Evolutionary conservation across 1,139 yeast genomes (phyloP).

Genomic region (Ogataea hybrid): DNA sequence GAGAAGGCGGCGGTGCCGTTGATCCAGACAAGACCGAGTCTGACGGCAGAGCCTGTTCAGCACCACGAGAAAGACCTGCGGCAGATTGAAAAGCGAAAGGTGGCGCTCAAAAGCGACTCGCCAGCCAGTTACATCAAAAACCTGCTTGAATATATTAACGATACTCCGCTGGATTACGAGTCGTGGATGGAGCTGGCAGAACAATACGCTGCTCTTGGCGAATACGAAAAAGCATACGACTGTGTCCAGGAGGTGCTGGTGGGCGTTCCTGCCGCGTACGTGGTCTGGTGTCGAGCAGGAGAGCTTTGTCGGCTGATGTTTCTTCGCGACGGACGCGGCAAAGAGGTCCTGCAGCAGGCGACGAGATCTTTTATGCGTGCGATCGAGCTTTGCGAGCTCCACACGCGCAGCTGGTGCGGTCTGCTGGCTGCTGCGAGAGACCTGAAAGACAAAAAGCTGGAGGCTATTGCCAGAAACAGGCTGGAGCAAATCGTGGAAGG

Average conservation of each 20-base stretch:
- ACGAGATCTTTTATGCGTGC: constrained; percentile 62
- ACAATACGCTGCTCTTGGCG: constrained; percentile 57
- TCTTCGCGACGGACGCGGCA: constrained; percentile 3
- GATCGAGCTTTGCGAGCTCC: constrained; percentile 71
- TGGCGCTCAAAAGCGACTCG: constrained; percentile 37
- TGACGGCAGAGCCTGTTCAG: constrained; percentile 9
- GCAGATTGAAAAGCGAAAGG: constrained; percentile 36
- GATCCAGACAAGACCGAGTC: constrained; percentile 12
- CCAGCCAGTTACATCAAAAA: constrained; percentile 44
- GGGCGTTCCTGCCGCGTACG: constrained; percentile 69
- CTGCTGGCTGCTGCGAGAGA: constrained; percentile 33
- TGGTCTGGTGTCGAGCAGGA: constrained; percentile 64
- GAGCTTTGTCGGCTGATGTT: constrained; percentile 34
- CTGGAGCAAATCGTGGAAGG: constrained; percentile 33
- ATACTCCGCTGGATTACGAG: constrained; percentile 70
- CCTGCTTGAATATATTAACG: constrained; percentile 47
- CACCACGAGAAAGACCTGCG: constrained; percentile 16
- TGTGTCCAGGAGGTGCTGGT: constrained; percentile 69
- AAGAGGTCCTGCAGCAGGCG: constrained; percentile 27
- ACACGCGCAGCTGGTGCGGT: constrained; percentile 77
- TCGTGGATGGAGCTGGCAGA: constrained; percentile 77
- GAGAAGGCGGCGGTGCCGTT: constrained; percentile 10
- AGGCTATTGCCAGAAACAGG: constrained; percentile 34
- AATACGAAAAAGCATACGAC: constrained; percentile 64
- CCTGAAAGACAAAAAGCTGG: constrained; percentile 15